These are phyloP conservation scores for Guyanaporus albipodus DNA, from an alignment of 768 basidiomycete species.

Conservation along the genomic window DNA sequence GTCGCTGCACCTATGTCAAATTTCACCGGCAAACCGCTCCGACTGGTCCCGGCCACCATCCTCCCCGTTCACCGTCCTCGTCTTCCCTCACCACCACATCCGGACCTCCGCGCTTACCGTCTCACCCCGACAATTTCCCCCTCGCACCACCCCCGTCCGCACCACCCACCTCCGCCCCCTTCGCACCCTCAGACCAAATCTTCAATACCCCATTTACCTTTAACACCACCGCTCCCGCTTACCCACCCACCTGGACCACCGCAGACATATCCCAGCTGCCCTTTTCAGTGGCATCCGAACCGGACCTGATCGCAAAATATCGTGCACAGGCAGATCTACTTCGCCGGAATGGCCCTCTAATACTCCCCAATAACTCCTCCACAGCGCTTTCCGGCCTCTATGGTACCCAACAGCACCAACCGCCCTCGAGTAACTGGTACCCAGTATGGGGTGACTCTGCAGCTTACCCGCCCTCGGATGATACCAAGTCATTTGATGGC, in stretches of 20 bases:
- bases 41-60: constrained; percentile 63
- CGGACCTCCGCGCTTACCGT: constrained; percentile 23
- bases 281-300: constrained; percentile 18
- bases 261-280: constrained; percentile 22
- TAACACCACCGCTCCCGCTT: constrained; percentile 18
- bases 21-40: constrained; percentile 81
- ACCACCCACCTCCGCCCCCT: constrained; percentile 19
- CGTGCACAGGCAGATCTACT: constrained; percentile 44
- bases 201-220: constrained; percentile 32
- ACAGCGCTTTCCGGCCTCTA: constrained; percentile 17
- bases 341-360: constrained; percentile 29
- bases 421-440: constrained; percentile 20
- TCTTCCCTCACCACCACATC: constrained; percentile 19
- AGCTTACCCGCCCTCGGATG: constrained; percentile 24
- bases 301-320: constrained; percentile 47
- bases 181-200: constrained; percentile 26
- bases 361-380: constrained; percentile 3
- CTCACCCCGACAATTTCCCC: constrained; percentile 40
- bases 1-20: constrained; percentile 75
- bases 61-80: constrained; percentile 34
- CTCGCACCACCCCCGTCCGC: constrained; percentile 37
- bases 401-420: constrained; percentile 14
- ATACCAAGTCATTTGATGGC: constrained; percentile 27
- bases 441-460: constrained; percentile 25
- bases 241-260: constrained; percentile 14